Conservation (phyloP, 2,329 filamentous ascomycete species). For the Sphaerulina vaccinii region DNA sequence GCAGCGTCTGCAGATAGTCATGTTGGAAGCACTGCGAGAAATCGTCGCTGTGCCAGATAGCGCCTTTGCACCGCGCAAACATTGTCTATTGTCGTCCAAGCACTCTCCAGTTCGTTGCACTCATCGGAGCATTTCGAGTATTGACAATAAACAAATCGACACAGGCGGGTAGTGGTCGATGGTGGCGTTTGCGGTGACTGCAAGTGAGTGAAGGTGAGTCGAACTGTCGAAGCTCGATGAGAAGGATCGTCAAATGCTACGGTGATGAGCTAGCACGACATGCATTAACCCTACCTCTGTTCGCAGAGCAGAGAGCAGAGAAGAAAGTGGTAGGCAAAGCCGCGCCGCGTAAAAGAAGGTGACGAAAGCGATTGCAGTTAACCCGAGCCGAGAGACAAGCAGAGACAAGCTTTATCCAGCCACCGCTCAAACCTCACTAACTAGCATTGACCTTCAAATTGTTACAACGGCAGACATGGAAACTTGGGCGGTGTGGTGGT, state of each 20-base stretch:
- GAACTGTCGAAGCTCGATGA: background rate
- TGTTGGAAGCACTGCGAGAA: constrained; percentile 61
- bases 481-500: too few relatives aligned
- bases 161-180: background rate
- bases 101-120: background rate
- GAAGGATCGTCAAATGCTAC: background rate
- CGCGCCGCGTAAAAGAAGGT: too few relatives aligned
- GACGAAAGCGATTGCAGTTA: too few relatives aligned
- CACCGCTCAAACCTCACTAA: too few relatives aligned
- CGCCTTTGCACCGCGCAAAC: constrained; percentile 58
- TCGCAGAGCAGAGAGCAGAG: background rate
- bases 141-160: background rate
- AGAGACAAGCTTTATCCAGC: too few relatives aligned
- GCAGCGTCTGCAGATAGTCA: constrained; percentile 74
- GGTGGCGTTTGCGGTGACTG: background rate
- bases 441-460: too few relatives aligned
- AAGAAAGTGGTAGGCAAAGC: too few relatives aligned
- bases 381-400: too few relatives aligned
- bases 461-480: too few relatives aligned
- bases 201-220: constrained; percentile 7
- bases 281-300: background rate
- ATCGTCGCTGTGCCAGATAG: constrained; percentile 62
- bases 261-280: background rate
- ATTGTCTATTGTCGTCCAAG: constrained; percentile 17
- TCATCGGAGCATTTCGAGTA: constrained; percentile 17